Evolutionary conservation across 495 filamentous ascomycete species (phyloP), one percentile per base, ranked within the genome.

Genomic region (Talaromyces ruber): DNA sequence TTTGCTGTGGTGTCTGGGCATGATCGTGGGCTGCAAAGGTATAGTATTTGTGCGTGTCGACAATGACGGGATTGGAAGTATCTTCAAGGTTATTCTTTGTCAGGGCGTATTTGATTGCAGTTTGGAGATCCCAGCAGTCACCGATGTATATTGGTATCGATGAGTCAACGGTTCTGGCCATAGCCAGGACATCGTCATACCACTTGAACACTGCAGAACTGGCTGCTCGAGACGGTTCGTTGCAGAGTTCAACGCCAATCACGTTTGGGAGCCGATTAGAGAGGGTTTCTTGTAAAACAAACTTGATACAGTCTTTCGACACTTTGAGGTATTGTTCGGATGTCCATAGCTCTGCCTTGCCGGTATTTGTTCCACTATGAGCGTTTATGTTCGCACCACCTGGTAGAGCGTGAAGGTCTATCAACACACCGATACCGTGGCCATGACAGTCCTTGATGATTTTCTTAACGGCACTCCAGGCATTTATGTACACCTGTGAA

Each of bases 11-110:
- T 14, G 69, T 65, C 60, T 76, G 71, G 16, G 51, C 32, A 61
- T 74, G 78, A 68, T 84, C 75, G 11, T 54, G 61, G 54, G 79
- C 76, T 14, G 72, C 64, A 66, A 82, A 84, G 51, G 72, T 72
- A 71, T 79, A 85, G 70, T 85, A 84, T 64, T 71, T 73, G 67
- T 84, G 82, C 39, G 81, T 83, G 62, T 85, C 83, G 24, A 84
- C 67, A 12, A 84, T 70, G 7, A 84, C 70, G 0, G 79, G 80
- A 55, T 75, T 79, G 8, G 34, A 25, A 1, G 53, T 2, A 21
- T 12, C 14, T 26, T 52, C 2, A 64, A 51, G 18, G 7, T 26
- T 9, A 51, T 70, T 72, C 22, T 62, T 63, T 21, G 8, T n/a
- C 50, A 53, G 51, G 12, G 61, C 65, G 70, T 78, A 84, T 16